Evolutionary conservation across 148 eudicot species (phyloP).

Genomic region (Mesembryanthemum crystallinum): DNA sequence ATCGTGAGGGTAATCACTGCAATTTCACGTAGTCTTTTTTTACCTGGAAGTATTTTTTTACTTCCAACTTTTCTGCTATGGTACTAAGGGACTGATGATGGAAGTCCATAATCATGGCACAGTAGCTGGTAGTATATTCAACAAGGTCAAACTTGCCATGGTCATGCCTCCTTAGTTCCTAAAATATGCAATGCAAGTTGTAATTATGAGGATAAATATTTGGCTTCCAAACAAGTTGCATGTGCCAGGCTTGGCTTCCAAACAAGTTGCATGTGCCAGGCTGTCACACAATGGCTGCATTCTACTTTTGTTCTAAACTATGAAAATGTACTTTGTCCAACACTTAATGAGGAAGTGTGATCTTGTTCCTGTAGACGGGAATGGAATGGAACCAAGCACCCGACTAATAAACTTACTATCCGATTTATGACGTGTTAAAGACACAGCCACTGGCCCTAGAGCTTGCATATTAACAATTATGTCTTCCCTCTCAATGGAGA

Average conservation of each 20-base stretch:
- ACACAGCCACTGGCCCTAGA: background rate
- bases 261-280: background rate
- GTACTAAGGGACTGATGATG: background rate
- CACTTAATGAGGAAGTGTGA: background rate
- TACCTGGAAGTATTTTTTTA: background rate
- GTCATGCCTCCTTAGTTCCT: background rate
- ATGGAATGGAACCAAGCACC: background rate
- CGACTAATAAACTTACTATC: background rate
- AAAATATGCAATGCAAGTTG: conserved; percentile 11
- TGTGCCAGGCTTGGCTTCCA: background rate
- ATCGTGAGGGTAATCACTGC: background rate
- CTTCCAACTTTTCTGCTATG: background rate
- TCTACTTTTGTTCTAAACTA: background rate
- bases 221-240: background rate
- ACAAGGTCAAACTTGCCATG: background rate
- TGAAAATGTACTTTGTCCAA: background rate
- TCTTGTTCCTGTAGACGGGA: background rate
- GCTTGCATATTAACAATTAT: background rate
- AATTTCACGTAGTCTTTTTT: background rate
- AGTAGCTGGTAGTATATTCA: background rate
- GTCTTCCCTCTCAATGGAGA: background rate
- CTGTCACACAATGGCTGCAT: background rate
- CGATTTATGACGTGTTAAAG: background rate
- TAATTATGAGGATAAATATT: background rate
- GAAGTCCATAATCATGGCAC: background rate